Conservation (phyloP, 305 asterid genomes). For the Fraxinus sp. region DNA sequence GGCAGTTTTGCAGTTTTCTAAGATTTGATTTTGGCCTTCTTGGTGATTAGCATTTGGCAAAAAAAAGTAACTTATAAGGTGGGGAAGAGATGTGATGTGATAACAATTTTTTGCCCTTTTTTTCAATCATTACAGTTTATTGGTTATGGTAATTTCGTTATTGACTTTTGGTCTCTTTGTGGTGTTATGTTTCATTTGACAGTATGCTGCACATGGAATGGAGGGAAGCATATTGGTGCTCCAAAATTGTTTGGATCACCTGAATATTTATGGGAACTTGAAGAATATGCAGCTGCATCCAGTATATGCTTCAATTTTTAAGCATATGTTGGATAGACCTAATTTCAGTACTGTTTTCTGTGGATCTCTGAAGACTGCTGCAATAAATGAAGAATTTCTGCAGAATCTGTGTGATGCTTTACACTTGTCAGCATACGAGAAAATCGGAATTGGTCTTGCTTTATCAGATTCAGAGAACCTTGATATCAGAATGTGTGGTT, state of each 20-base stretch:
- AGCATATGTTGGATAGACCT: constrained; percentile 67
- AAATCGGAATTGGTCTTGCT: constrained; percentile 80
- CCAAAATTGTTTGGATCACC: constrained; percentile 63
- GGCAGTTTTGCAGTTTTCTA: neutral
- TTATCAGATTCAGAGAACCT: constrained; percentile 69
- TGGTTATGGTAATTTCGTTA: neutral
- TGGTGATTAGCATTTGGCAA: constrained; percentile 2
- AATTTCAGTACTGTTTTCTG: constrained; percentile 71
- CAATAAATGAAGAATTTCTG: constrained; percentile 65
- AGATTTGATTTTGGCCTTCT: neutral
- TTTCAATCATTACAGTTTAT: neutral
- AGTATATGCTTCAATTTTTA: constrained; percentile 64
- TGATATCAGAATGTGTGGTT: constrained; percentile 73
- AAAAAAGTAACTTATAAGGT: neutral
- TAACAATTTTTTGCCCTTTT: neutral
- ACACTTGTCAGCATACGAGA: constrained; percentile 62
- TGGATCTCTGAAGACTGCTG: constrained; percentile 55
- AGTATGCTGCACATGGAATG: constrained; percentile 59
- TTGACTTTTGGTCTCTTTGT: constrained; percentile 14
- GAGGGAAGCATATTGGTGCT: constrained; percentile 83
- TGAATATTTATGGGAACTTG: constrained; percentile 55
- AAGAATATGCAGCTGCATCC: constrained; percentile 61
- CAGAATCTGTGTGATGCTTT: constrained; percentile 60
- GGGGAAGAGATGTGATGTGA: neutral
- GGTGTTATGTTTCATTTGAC: constrained; percentile 29